Conservation (phyloP, 441 rosid species). For the Populus hybrid region DNA sequence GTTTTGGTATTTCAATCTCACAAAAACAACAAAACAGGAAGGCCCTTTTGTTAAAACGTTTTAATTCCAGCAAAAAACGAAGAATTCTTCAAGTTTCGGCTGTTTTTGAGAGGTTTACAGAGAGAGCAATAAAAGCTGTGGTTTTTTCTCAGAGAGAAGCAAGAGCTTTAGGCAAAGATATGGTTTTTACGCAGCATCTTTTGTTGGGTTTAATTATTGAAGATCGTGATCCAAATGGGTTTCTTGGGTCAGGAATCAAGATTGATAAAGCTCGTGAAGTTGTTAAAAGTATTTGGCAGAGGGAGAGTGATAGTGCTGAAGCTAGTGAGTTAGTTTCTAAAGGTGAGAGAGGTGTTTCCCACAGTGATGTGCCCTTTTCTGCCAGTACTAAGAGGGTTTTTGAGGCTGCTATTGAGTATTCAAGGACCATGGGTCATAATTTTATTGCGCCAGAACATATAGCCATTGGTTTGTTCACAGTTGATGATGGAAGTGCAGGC, state of each 20-base stretch:
- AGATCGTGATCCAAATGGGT: slow-evolving; percentile 75
- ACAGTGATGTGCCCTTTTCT: slow-evolving; percentile 73
- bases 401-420: slow-evolving; percentile 92
- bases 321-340: slow-evolving; percentile 25
- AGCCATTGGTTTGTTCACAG: slow-evolving; percentile 74
- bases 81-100: slow-evolving; percentile 53
- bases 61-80: slow-evolving; percentile 29
- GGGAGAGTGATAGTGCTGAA: slow-evolving; percentile 24
- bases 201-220: slow-evolving; percentile 68
- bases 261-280: slow-evolving; percentile 68
- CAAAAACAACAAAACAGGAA: slow-evolving; percentile 7
- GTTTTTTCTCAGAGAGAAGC: slow-evolving; percentile 81
- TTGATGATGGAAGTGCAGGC: slow-evolving; percentile 85
- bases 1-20: slow-evolving; percentile 37
- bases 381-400: slow-evolving; percentile 76
- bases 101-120: slow-evolving; percentile 82
- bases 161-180: slow-evolving; percentile 57
- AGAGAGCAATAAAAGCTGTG: slow-evolving; percentile 73
- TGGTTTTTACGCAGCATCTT: slow-evolving; percentile 80
- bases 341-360: slow-evolving; percentile 30
- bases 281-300: slow-evolving; percentile 60
- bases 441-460: slow-evolving; percentile 88
- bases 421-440: slow-evolving; percentile 72
- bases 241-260: slow-evolving; percentile 68
- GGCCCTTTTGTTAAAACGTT: not conserved